Base-by-base conservation (phyloP, 768 basidiomycete genomes). In the Tylopilus sp. region DNA sequence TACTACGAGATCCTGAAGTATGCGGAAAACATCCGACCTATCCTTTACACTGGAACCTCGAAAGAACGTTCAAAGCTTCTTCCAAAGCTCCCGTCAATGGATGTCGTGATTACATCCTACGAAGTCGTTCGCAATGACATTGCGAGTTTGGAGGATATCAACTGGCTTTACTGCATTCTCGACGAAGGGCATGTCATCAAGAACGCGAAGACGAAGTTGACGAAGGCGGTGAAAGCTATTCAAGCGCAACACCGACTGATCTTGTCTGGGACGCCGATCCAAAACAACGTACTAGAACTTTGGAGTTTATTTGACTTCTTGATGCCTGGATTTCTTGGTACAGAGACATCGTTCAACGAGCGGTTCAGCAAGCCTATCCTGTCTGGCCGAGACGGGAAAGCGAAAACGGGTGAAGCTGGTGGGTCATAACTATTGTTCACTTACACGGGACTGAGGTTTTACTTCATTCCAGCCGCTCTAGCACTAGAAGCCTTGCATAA, bases 151-250 rank as follows among this genome's bases (percentile, higher is more conserved):
- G 80, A 86, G 61, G 76, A 79, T 41, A 65, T 89, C 58, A 83
- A 85, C 62, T 99, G 93, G 92, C 78, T 97, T 36, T 99, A 96
- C 68, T 98, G 95, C 72, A 87, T 98, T 37, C 81, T 99, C 49
- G 97, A 99, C 65, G 97, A 99, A 73, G 97, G 97, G 0, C 97
- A 99, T 71, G 84, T 98, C 59, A 98, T 99, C 73, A 98, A 98
- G 79, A 99, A 98, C 66, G 89, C 92, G 33, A 98, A 96, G 73
- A 98, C 97, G 22, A 98, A 98, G 71, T 80, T 99, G 34, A 94
- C 96, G 1, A 93, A 94, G 68, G 94, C 97, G 1, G 91, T 98
- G 63, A 99, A 99, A 71, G 81, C 78, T 53, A 80, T 98, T 41
- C 83, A 81, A 50, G 92, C 96, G 1, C 87, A 94, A 53, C 97